Conservation (phyloP, 139 green algal genomes). For the Asterochloris sp. region DNA sequence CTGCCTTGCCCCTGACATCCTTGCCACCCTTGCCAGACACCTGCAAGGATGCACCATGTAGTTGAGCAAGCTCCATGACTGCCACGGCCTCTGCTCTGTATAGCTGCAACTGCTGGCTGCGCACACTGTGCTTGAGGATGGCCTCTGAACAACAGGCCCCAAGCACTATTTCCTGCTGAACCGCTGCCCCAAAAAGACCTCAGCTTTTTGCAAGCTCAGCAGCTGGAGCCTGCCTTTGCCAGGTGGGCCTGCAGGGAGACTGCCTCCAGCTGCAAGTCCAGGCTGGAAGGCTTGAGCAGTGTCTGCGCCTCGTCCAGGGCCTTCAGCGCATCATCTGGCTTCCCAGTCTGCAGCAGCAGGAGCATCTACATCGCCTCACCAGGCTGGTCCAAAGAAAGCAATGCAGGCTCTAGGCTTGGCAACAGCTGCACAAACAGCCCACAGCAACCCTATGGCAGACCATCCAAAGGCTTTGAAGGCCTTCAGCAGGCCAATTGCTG, state of each 20-base stretch:
- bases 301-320: constrained; percentile 3
- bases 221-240: neutral
- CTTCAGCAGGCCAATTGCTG: neutral
- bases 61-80: neutral
- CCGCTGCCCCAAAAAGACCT: neutral
- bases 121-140: neutral
- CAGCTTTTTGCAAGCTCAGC: too few relatives aligned
- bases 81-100: neutral
- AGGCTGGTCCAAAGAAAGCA: neutral
- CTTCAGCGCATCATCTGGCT: constrained; percentile 22
- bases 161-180: neutral
- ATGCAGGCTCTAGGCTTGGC: neutral
- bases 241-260: neutral
- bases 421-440: neutral
- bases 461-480: neutral
- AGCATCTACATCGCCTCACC: neutral
- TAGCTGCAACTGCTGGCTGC: neutral
- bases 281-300: neutral
- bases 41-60: neutral
- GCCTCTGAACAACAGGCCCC: neutral
- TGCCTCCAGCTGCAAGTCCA: neutral
- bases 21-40: neutral
- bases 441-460: neutral
- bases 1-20: neutral
- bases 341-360: neutral